A percentile compares a stretch with the other conserved stretches of the same genome.
These are phyloP conservation scores for Boletus bicolor DNA, from an alignment of 768 basidiomycete species.

Conservation along the genomic window DNA sequence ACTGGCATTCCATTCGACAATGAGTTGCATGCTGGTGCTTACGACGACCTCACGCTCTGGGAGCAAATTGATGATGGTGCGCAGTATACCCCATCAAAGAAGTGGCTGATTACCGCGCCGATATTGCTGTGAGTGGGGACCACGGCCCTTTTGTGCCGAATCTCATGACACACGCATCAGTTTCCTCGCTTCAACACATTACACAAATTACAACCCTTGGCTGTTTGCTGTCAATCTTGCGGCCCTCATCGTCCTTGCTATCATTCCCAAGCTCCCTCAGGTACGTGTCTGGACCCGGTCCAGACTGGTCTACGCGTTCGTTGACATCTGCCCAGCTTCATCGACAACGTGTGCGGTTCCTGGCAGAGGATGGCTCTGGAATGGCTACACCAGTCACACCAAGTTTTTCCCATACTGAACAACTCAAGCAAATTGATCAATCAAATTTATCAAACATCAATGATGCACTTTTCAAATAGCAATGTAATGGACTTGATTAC, in stretches of 20 bases:
- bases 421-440: slow-evolving; percentile 25
- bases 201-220: slow-evolving; percentile 95
- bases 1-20: slow-evolving; percentile 95
- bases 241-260: slow-evolving; percentile 68
- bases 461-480: slow-evolving; percentile 44
- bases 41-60: slow-evolving; percentile 97
- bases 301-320: slow-evolving; percentile 8
- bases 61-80: slow-evolving; percentile 99
- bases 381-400: slow-evolving; percentile 63
- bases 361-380: slow-evolving; percentile 63
- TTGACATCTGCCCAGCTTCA: slow-evolving; percentile 54
- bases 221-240: slow-evolving; percentile 88
- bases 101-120: slow-evolving; percentile 91
- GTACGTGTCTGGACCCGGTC: slow-evolving; percentile 40
- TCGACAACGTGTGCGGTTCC: slow-evolving; percentile 76
- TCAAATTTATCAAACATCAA: slow-evolving; percentile 34
- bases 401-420: slow-evolving; percentile 53
- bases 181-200: slow-evolving; percentile 96
- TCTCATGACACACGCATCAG: slow-evolving; percentile 38
- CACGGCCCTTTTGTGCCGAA: background rate
- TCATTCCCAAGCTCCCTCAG: slow-evolving; percentile 95
- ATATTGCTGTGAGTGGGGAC: slow-evolving; percentile 69
- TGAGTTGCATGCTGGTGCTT: slow-evolving; percentile 85
- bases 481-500: slow-evolving; percentile 16
- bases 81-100: slow-evolving; percentile 97